These are phyloP conservation scores for Calonectria ilicicola DNA, from an alignment of 2,329 filamentous ascomycete species.

Conservation along the genomic window DNA sequence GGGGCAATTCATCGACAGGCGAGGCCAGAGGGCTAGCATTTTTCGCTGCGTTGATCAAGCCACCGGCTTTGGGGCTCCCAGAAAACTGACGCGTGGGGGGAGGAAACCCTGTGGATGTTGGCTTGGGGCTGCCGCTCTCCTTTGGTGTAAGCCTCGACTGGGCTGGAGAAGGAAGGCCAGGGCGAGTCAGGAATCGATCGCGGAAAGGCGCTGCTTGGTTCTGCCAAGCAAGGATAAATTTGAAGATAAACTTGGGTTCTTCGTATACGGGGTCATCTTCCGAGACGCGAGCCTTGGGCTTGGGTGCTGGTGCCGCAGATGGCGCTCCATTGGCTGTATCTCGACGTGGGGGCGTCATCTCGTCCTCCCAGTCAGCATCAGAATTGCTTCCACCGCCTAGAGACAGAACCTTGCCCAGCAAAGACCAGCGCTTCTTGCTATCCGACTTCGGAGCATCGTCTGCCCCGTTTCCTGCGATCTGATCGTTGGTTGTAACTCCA, in stretches of 20 bases:
- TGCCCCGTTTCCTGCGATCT: slow-evolving; percentile 41
- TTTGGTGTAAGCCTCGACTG: slow-evolving; percentile 69
- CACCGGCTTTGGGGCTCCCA: slow-evolving; percentile 58
- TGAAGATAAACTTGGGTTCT: slow-evolving; percentile 74
- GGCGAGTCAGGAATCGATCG: slow-evolving; percentile 74
- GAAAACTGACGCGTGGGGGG: slow-evolving; percentile 61
- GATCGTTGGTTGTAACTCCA: slow-evolving; percentile 41
- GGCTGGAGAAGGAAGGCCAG: slow-evolving; percentile 77
- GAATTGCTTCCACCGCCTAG: slow-evolving; percentile 36
- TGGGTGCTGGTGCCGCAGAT: slow-evolving; percentile 42
- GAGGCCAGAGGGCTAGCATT: slow-evolving; percentile 58
- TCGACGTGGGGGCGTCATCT: slow-evolving; percentile 52
- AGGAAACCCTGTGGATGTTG: slow-evolving; percentile 53
- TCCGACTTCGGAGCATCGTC: slow-evolving; percentile 47
- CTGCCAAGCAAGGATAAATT: slow-evolving; percentile 78
- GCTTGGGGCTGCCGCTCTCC: slow-evolving; percentile 53
- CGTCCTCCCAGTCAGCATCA: slow-evolving; percentile 52
- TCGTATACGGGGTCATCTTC: slow-evolving; percentile 67
- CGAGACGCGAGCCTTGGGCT: slow-evolving; percentile 51
- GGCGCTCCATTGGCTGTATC: slow-evolving; percentile 30
- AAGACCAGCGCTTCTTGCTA: slow-evolving; percentile 71
- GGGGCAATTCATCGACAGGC: slow-evolving; percentile 44
- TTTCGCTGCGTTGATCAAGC: slow-evolving; percentile 61
- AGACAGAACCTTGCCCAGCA: slow-evolving; percentile 73
- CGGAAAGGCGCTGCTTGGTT: slow-evolving; percentile 65